A percentile compares a stretch with the other conserved stretches of the same genome.
Conservation (phyloP, 768 basidiomycete genomes). For the Pleurotus tuber-regium region DNA sequence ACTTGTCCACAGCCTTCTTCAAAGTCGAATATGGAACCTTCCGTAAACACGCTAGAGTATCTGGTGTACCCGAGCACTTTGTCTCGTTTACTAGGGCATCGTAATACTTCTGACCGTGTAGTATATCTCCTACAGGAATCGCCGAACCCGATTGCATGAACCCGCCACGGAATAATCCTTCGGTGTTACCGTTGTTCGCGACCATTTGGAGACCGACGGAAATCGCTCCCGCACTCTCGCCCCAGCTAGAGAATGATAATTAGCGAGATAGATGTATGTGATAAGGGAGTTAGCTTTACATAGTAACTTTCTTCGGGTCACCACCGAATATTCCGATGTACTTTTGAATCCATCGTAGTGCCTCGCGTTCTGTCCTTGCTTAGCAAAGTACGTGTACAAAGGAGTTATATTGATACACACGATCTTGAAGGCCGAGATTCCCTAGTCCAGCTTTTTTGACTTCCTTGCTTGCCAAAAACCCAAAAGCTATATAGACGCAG, state of each 20-base stretch:
- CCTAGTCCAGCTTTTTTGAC: slow-evolving; percentile 28
- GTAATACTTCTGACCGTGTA: slow-evolving; percentile 28
- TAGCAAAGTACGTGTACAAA: neutral
- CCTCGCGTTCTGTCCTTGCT: slow-evolving; percentile 28
- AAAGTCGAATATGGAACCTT: slow-evolving; percentile 16
- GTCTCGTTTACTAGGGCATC: slow-evolving; percentile 22
- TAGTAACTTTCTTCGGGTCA: slow-evolving; percentile 49
- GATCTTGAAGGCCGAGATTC: slow-evolving; percentile 47
- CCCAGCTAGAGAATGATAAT: slow-evolving; percentile 33
- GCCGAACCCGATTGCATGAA: slow-evolving; percentile 53
- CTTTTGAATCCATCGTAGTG: slow-evolving; percentile 45
- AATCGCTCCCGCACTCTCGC: slow-evolving; percentile 57
- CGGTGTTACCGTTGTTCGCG: slow-evolving; percentile 39
- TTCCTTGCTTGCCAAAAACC: slow-evolving; percentile 29
- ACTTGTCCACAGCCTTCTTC: slow-evolving; percentile 18
- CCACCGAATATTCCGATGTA: slow-evolving; percentile 62
- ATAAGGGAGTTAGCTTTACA: slow-evolving; percentile 27
- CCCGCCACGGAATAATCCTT: slow-evolving; percentile 47
- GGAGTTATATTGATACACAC: slow-evolving; percentile 22
- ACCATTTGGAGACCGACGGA: slow-evolving; percentile 50
- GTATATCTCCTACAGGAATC: slow-evolving; percentile 41
- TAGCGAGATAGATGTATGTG: neutral
- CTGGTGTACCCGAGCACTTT: slow-evolving; percentile 15
- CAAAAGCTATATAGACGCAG: slow-evolving; percentile 13
- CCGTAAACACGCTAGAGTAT: slow-evolving; percentile 25